These are phyloP conservation scores for Fusarium sambucinum DNA, from an alignment of 2,329 filamentous ascomycete species.

Conservation along the genomic window DNA sequence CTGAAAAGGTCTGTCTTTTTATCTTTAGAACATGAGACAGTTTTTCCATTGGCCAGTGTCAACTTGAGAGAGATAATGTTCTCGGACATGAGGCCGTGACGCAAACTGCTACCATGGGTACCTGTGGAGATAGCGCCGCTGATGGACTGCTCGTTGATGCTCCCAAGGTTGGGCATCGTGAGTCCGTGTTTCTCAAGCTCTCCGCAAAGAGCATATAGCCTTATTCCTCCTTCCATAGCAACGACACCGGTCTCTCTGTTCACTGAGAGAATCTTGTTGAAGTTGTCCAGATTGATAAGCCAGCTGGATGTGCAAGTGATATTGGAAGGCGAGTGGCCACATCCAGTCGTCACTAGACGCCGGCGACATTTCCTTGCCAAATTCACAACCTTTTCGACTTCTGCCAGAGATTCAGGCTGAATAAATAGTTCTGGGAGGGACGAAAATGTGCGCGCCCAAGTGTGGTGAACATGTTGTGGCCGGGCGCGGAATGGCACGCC, in stretches of 20 bases:
- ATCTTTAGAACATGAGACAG: conserved; percentile 75
- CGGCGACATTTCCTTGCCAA: conserved; percentile 85
- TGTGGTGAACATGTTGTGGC: conserved; percentile 81
- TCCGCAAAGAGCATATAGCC: conserved; percentile 78
- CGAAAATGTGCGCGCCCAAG: conserved; percentile 94
- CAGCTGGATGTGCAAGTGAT: conserved; percentile 93
- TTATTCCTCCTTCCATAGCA: conserved; percentile 88
- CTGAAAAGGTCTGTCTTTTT: conserved; percentile 85
- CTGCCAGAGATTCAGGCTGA: conserved; percentile 80
- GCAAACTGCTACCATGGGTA: conserved; percentile 89
- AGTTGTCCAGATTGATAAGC: conserved; percentile 93
- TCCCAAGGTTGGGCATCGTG: conserved; percentile 91
- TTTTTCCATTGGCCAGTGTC: conserved; percentile 83
- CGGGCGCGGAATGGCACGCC: conserved; percentile 80
- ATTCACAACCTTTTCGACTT: conserved; percentile 85
- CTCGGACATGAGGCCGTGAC: conserved; percentile 86
- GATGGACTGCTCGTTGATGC: conserved; percentile 94
- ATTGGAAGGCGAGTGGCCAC: conserved; percentile 90
- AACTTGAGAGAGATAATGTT: conserved; percentile 80
- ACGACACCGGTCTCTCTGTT: conserved; percentile 75
- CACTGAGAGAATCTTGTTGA: conserved; percentile 77
- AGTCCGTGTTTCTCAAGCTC: conserved; percentile 80
- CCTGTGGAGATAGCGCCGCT: conserved; percentile 93
- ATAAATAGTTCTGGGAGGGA: conserved; percentile 92
- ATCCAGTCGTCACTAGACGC: conserved; percentile 87